Conservation (phyloP, 768 basidiomycete genomes). For the Leccinum sublutescens region DNA sequence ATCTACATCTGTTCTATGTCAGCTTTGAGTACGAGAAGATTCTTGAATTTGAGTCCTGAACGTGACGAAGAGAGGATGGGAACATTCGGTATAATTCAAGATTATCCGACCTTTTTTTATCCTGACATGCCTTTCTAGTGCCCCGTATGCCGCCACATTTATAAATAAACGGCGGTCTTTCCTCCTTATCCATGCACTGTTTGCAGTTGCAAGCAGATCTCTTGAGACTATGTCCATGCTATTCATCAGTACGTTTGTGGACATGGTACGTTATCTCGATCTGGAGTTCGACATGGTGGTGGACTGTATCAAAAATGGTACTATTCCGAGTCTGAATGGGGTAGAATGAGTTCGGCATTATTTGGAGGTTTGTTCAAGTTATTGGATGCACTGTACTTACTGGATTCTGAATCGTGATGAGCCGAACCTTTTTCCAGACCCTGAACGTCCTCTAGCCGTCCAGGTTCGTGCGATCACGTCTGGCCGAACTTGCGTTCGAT, state of each 20-base stretch:
- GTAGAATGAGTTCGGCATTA: neutral
- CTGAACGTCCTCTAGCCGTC: too few species aligned
- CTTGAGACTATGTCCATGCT: neutral
- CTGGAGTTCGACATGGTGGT: neutral
- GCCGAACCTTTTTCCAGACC: too few species aligned
- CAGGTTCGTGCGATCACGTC: too few species aligned
- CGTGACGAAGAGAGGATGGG: neutral
- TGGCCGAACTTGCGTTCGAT: too few species aligned
- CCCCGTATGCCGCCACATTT: neutral
- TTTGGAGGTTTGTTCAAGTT: neutral
- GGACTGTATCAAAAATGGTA: neutral
- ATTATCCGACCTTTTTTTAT: neutral
- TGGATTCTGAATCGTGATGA: neutral
- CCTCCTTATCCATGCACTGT: neutral
- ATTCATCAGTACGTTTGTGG: neutral
- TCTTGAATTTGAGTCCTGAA: neutral
- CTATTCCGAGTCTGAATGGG: neutral
- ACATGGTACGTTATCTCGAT: neutral
- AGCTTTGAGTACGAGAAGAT: neutral
- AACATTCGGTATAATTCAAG: neutral
- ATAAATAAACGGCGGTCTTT: neutral
- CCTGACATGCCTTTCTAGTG: neutral
- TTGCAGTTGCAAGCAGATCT: neutral
- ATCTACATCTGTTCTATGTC: neutral
- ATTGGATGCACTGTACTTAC: neutral